These are phyloP conservation scores for Pseudozyma hubeiensis DNA, from an alignment of 1,284 basidiomycete genomes.

Conservation along the genomic window DNA sequence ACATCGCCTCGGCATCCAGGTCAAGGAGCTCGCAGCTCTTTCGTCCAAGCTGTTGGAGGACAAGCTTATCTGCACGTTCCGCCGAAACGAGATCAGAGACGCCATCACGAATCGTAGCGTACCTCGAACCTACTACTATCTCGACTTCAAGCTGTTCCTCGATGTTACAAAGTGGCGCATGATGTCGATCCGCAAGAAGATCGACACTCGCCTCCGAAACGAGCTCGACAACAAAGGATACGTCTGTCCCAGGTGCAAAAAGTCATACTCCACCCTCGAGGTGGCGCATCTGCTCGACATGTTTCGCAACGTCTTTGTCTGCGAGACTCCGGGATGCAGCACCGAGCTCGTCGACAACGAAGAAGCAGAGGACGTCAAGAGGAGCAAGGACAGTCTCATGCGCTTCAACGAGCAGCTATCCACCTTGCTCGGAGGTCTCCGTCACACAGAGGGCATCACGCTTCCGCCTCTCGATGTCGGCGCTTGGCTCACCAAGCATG, in stretches of 20 bases:
- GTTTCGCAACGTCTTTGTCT: conserved; percentile 69
- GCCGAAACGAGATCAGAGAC: conserved; percentile 58
- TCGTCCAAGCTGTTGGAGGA: conserved; percentile 87
- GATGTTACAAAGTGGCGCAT: conserved; percentile 98
- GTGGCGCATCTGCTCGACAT: conserved; percentile 82
- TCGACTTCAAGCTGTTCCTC: conserved; percentile 93
- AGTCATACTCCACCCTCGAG: conserved; percentile 86
- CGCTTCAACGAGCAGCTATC: conserved; percentile 91
- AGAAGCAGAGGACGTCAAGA: conserved; percentile 82
- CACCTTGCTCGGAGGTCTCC: conserved; percentile 85
- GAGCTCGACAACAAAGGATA: conserved; percentile 91
- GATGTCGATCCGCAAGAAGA: conserved; percentile 89
- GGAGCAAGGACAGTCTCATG: conserved; percentile 92
- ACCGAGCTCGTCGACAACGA: conserved; percentile 90
- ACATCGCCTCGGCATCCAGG: conserved; percentile 83
- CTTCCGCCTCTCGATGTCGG: conserved; percentile 77
- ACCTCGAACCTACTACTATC: conserved; percentile 81
- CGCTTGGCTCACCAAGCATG: conserved; percentile 61
- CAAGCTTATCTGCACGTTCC: conserved; percentile 74
- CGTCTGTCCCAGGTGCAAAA: conserved; percentile 88
- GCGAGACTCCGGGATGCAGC: conserved; percentile 70
- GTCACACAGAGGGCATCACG: conserved; percentile 86
- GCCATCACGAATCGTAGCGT: conserved; percentile 41
- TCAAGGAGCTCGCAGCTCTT: conserved; percentile 93
- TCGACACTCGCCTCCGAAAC: conserved; percentile 73